These are phyloP conservation scores for Polygonum aviculare DNA, from an alignment of 148 eudicot genomes.

Conservation along the genomic window DNA sequence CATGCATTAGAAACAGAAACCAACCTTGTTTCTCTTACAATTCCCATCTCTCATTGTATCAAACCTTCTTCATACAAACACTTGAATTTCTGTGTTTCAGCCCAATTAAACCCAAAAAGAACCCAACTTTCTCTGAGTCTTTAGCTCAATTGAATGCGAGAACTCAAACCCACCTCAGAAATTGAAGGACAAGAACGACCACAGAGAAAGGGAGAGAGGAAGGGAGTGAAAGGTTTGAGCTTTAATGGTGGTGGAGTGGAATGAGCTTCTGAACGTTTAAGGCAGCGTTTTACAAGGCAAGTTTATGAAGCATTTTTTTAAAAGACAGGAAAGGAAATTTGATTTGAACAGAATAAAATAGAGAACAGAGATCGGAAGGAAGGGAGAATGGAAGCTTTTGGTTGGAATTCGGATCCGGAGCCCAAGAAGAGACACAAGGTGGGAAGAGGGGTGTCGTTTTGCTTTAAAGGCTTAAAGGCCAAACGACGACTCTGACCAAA, in stretches of 20 bases:
- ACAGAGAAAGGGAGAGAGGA: neutral
- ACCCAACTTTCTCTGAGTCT: neutral
- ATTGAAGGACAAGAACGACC: neutral
- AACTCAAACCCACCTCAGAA: neutral
- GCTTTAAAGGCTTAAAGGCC: slow-evolving; percentile 10
- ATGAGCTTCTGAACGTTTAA: neutral
- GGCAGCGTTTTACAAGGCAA: neutral
- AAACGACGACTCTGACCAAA: slow-evolving; percentile 4
- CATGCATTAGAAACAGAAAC: neutral
- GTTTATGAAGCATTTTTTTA: neutral
- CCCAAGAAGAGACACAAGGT: slow-evolving; percentile 21
- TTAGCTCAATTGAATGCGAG: slow-evolving; percentile 1
- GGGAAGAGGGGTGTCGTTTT: slow-evolving; percentile 28
- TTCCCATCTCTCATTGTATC: slow-evolving; percentile 76
- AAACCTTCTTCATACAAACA: slow-evolving; percentile 55
- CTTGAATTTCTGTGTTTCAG: neutral
- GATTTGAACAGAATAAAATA: slow-evolving; percentile 75
- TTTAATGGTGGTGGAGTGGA: slow-evolving; percentile 18
- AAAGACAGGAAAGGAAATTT: neutral
- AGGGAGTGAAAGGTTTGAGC: neutral
- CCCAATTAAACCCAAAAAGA: neutral
- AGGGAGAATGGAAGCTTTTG: slow-evolving; percentile 12
- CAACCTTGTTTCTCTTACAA: slow-evolving; percentile 83
- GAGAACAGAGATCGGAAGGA: neutral
- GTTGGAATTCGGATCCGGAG: slow-evolving; percentile 15